Conservation (phyloP, 257 asterid genomes). For the Nicotiana knightiana region DNA sequence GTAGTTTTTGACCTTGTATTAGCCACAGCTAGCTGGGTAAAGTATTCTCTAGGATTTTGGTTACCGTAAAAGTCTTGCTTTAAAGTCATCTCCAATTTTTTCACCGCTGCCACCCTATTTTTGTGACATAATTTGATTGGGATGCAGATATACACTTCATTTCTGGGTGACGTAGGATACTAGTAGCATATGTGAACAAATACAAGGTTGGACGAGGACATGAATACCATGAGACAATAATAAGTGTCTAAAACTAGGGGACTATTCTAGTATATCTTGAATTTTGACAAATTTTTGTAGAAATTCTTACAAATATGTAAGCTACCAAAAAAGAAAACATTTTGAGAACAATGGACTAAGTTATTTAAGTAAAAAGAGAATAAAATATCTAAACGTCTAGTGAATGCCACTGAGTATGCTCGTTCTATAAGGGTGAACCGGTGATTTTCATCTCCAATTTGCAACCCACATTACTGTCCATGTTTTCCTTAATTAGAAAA, state of each 20-base stretch:
- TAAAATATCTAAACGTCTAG: neutral
- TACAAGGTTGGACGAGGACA: neutral
- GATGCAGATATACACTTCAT: neutral
- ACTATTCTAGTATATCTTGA: neutral
- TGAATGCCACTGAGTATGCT: neutral
- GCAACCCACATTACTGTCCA: neutral
- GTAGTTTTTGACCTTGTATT: neutral
- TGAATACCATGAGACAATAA: neutral
- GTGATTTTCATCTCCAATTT: neutral
- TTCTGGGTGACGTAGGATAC: neutral
- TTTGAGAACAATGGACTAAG: neutral
- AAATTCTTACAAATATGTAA: neutral
- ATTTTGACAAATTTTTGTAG: neutral
- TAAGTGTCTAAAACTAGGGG: neutral
- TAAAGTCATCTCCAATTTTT: neutral
- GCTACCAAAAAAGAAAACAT: neutral
- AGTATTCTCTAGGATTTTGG: neutral
- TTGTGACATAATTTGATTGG: neutral
- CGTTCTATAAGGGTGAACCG: neutral
- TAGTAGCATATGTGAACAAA: neutral
- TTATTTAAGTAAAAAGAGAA: neutral
- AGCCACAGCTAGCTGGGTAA: neutral
- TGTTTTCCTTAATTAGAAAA: neutral
- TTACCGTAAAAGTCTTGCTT: neutral
- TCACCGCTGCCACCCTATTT: neutral